Evolutionary conservation across 2,329 filamentous ascomycete genomes (phyloP).

Genomic region (Ceratocystiopsis sp.): DNA sequence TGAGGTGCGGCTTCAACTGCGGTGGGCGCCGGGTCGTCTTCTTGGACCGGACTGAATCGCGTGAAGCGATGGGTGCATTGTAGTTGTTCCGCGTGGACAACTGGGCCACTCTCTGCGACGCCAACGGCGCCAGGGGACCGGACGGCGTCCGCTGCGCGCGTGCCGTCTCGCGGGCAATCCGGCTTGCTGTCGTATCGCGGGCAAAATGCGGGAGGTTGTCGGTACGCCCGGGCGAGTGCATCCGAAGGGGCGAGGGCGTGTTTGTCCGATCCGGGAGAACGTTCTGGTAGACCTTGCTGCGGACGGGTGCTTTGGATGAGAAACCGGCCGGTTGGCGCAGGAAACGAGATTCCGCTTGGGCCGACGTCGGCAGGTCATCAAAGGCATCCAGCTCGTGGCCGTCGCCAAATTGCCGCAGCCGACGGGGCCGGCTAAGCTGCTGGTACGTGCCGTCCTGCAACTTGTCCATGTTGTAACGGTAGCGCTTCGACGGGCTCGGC

Average conservation of each 20-base stretch:
- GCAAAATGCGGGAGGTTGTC: constrained; percentile 44
- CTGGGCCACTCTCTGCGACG: constrained; percentile 36
- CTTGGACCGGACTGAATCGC: constrained; percentile 29
- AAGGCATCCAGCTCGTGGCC: constrained; percentile 85
- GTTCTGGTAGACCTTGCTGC: constrained; percentile 40
- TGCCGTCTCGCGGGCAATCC: constrained; percentile 45
- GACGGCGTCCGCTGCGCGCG: constrained; percentile 40
- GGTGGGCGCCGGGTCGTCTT: constrained; percentile 37
- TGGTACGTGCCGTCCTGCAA: constrained; percentile 36
- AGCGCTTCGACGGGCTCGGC: constrained; percentile 37
- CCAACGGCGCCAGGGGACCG: constrained; percentile 35
- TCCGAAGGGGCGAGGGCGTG: constrained; percentile 35
- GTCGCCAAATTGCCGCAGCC: constrained; percentile 66
- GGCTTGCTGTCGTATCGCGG: constrained; percentile 47
- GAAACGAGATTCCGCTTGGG: constrained; percentile 62
- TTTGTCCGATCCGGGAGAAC: constrained; percentile 34
- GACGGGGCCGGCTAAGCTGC: constrained; percentile 55
- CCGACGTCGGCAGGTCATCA: constrained; percentile 85
- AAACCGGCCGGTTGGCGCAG: constrained; percentile 60
- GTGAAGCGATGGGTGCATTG: constrained; percentile 19
- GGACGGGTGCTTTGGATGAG: constrained; percentile 45
- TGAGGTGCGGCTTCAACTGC: constrained; percentile 66
- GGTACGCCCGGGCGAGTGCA: constrained; percentile 38
- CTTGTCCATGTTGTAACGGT: constrained; percentile 21
- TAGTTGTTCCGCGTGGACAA: constrained; percentile 32